Conservation (phyloP, 2,329 filamentous ascomycete genomes). For the Trichoderma aggressivum region DNA sequence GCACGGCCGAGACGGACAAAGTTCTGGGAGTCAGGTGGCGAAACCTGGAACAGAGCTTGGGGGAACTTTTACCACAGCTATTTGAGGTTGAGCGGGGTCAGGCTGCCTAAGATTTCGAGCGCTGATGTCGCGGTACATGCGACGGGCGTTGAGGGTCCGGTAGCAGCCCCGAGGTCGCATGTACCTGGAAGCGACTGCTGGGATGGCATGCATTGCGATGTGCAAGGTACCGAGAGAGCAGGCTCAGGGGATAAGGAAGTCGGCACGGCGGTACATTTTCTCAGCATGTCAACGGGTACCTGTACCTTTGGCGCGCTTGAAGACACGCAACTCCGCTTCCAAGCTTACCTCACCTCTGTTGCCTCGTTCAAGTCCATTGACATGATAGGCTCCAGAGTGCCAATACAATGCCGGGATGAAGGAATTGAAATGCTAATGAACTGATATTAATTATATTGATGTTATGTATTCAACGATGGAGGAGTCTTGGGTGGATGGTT, state of each 20-base stretch:
- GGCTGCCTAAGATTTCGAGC: neutral
- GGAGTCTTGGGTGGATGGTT: neutral
- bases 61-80: conserved; percentile 44
- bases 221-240: neutral
- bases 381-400: neutral
- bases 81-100: conserved; percentile 25
- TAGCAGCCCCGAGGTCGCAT: neutral
- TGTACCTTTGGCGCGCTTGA: neutral
- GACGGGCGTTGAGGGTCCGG: neutral
- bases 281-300: neutral
- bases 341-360: neutral
- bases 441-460: neutral
- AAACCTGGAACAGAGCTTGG: conserved; percentile 47
- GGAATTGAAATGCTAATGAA: neutral
- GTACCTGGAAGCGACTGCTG: neutral
- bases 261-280: neutral
- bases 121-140: neutral
- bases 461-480: neutral
- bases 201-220: neutral
- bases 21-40: conserved; percentile 51
- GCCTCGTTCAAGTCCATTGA: neutral
- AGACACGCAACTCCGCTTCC: neutral
- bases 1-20: conserved; percentile 48
- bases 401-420: neutral
- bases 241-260: neutral